phyloP scores from a whole-genome alignment of 208 protist genomes.

The Sergeia podlipaevii region DNA sequence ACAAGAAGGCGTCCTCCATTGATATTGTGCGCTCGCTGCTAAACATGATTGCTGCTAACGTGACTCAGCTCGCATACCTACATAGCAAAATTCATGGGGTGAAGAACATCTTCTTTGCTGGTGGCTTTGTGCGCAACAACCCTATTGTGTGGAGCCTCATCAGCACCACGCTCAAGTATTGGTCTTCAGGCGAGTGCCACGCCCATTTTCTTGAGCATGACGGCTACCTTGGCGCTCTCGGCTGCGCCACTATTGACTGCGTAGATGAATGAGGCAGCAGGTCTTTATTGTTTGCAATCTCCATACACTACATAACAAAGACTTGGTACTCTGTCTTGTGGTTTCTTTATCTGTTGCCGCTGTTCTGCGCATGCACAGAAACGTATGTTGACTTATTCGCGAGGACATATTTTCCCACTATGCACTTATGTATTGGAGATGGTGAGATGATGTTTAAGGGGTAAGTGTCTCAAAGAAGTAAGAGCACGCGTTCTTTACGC shows the following conservation, averaged over 20 bases:
- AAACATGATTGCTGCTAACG: constrained; percentile 96
- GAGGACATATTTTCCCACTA: too few relatives aligned
- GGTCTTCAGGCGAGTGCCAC: constrained; percentile 87
- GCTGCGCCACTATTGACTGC: constrained; percentile 52
- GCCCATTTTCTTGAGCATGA: constrained; percentile 96
- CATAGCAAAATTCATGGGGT: constrained; percentile 89
- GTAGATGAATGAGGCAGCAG: not conserved
- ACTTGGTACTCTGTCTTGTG: too few relatives aligned
- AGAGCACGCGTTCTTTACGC: too few relatives aligned
- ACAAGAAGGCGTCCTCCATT: constrained; percentile 41
- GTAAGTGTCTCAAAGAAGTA: too few relatives aligned
- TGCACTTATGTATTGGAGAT: too few relatives aligned
- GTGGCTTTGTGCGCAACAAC: constrained; percentile 94
- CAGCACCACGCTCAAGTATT: constrained; percentile 91
- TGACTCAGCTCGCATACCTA: constrained; percentile 95
- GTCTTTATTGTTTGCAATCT: not conserved
- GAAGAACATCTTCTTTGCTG: constrained; percentile 94
- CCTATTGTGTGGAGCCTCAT: constrained; percentile 89
- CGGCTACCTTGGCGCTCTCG: constrained; percentile 94
- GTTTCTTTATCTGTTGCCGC: too few relatives aligned
- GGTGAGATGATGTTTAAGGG: too few relatives aligned
- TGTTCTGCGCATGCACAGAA: too few relatives aligned
- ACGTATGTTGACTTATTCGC: too few relatives aligned
- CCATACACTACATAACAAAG: not conserved
- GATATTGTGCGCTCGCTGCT: constrained; percentile 91